Percentiles rank a stretch among this genome's conserved stretches.
Conservation (phyloP, 2,329 filamentous ascomycete species). For the Neonectria coccinea region DNA sequence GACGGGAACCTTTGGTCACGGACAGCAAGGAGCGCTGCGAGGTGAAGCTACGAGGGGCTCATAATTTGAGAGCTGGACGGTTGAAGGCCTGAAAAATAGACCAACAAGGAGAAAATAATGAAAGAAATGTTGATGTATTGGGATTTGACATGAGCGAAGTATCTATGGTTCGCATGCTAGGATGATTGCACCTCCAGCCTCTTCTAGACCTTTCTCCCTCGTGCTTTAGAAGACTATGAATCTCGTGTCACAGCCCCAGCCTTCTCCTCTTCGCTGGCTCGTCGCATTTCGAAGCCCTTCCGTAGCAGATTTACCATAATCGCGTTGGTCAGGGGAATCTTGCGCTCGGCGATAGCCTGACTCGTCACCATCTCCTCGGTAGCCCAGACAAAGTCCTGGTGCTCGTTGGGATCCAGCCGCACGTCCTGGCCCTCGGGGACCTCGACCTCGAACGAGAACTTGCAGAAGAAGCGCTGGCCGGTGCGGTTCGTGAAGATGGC, state of each 20-base stretch:
- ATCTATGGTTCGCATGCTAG: not conserved
- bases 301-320: slow-evolving; percentile 45
- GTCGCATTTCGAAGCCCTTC: slow-evolving; percentile 48
- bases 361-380: slow-evolving; percentile 52
- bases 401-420: slow-evolving; percentile 55
- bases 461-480: slow-evolving; percentile 47
- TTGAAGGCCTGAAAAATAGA: not conserved
- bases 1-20: too few species aligned
- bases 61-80: not conserved
- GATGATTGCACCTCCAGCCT: too few species aligned
- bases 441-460: slow-evolving; percentile 53
- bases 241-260: not conserved
- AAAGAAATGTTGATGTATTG: slow-evolving; percentile 6
- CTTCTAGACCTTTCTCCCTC: not conserved
- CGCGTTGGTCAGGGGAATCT: slow-evolving; percentile 49
- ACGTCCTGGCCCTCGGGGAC: slow-evolving; percentile 46
- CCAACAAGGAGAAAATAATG: not conserved
- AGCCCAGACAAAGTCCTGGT: slow-evolving; percentile 55
- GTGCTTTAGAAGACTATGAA: not conserved
- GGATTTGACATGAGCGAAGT: too few species aligned
- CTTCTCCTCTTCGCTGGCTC: slow-evolving; percentile 21
- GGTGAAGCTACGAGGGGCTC: not conserved
- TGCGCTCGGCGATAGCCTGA: slow-evolving; percentile 43
- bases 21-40: too few species aligned
- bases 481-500: slow-evolving; percentile 51